Conservation (phyloP, 805 yeast species). For the Zygosaccharomyces bisporus region DNA sequence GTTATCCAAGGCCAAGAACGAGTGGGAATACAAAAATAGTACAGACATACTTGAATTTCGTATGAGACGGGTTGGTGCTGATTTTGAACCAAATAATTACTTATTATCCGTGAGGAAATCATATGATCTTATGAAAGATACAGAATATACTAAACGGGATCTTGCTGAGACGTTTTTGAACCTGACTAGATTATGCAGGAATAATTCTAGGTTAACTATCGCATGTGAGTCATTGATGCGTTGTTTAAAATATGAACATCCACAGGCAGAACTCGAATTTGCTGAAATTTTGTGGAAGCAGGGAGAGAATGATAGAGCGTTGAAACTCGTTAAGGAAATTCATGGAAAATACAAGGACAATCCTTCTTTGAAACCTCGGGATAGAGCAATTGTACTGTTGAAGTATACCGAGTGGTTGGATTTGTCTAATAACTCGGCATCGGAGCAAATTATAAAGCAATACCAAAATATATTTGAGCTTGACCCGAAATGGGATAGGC, state of each 20-base stretch:
- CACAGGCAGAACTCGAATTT: constrained; percentile 63
- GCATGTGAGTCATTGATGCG: constrained; percentile 68
- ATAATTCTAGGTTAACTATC: constrained; percentile 63
- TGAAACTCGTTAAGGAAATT: constrained; percentile 50
- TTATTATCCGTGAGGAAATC: constrained; percentile 58
- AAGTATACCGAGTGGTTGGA: constrained; percentile 89
- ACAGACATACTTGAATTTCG: constrained; percentile 25
- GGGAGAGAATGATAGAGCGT: constrained; percentile 82
- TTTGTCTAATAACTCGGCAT: constrained; percentile 74
- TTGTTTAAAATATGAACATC: constrained; percentile 30
- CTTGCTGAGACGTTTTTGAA: constrained; percentile 52
- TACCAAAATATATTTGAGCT: constrained; percentile 56
- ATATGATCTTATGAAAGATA: constrained; percentile 35
- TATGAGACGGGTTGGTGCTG: constrained; percentile 41
- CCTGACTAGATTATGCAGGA: constrained; percentile 62
- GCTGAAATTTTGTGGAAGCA: constrained; percentile 84
- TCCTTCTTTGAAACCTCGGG: constrained; percentile 22
- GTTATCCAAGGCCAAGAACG: constrained; percentile 29
- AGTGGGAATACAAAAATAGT: constrained; percentile 16
- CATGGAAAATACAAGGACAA: constrained; percentile 21
- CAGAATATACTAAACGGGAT: constrained; percentile 27
- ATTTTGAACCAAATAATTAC: constrained; percentile 58
- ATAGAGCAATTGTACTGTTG: constrained; percentile 49
- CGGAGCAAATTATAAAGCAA: constrained; percentile 65
- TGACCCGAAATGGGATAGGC: constrained; percentile 66